These are phyloP conservation scores for Rubia yunnanensis DNA, from an alignment of 257 asterid species.

Conservation along the genomic window DNA sequence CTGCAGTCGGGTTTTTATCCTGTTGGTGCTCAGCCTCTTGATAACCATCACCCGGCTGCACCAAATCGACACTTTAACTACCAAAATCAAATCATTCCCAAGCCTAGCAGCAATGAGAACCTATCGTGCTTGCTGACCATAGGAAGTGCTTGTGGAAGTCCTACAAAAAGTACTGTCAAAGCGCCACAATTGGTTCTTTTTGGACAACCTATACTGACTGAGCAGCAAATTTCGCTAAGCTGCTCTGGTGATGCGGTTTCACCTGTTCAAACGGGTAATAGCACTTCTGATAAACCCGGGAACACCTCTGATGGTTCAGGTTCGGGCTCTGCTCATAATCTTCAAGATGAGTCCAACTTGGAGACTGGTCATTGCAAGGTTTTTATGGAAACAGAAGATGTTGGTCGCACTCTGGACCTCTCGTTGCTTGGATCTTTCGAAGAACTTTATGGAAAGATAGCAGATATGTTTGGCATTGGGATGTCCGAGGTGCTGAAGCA, in stretches of 20 bases:
- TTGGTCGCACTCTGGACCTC: constrained; percentile 72
- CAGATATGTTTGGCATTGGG: constrained; percentile 46
- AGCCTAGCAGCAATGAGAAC: constrained; percentile 26
- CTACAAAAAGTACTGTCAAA: constrained; percentile 22
- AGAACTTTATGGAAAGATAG: constrained; percentile 46
- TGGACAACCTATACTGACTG: constrained; percentile 60
- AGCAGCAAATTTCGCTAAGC: constrained; percentile 48
- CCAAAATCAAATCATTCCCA: constrained; percentile 22
- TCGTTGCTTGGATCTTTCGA: constrained; percentile 56
- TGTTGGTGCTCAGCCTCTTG: constrained; percentile 29
- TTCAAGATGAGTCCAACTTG: constrained; percentile 30
- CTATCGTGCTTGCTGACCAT: constrained; percentile 57
- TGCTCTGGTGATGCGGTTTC: constrained; percentile 42
- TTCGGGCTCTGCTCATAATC: constrained; percentile 34
- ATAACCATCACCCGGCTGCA: constrained; percentile 24
- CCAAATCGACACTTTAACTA: constrained; percentile 20
- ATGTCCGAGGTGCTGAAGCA: constrained; percentile 43
- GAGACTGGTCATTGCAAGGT: constrained; percentile 70
- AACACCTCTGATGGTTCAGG: constrained; percentile 46
- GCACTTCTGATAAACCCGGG: constrained; percentile 38
- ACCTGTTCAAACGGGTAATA: constrained; percentile 30
- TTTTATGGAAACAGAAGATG: constrained; percentile 73
- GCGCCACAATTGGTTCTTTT: constrained; percentile 52
- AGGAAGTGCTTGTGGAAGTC: constrained; percentile 37
- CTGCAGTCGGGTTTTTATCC: constrained; percentile 40